phyloP scores from a whole-genome alignment of 2,329 filamentous ascomycete species.

The Sporothrix curviconia region DNA sequence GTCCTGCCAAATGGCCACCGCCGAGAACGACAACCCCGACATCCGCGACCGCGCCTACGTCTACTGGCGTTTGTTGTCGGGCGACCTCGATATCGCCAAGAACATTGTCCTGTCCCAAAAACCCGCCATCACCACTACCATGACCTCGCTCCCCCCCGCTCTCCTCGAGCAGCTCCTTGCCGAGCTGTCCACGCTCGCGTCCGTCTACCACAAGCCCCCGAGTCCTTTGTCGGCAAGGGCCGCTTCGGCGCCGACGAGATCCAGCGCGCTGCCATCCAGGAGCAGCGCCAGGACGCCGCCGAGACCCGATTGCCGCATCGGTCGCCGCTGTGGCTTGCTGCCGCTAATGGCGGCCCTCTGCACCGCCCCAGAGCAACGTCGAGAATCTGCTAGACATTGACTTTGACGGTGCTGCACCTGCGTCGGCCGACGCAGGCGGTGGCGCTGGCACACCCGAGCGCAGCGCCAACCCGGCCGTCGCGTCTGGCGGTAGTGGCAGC shows the following conservation, averaged over 20 bases:
- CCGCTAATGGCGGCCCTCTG: conserved; percentile 51
- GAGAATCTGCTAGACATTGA: conserved; percentile 80
- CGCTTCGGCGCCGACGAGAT: conserved; percentile 90
- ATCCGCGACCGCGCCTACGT: conserved; percentile 95
- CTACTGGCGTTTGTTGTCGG: conserved; percentile 94
- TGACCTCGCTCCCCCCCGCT: conserved; percentile 75
- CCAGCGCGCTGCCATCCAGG: conserved; percentile 91
- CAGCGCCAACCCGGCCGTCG: conserved; percentile 52
- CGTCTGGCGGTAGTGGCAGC: conserved; percentile 15
- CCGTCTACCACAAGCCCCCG: conserved; percentile 98
- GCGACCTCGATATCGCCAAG: conserved; percentile 86
- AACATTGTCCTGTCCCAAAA: conserved; percentile 90
- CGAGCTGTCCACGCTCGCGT: conserved; percentile 90
- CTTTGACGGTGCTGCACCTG: conserved; percentile 76
- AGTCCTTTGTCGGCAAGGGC: conserved; percentile 95
- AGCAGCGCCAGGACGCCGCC: conserved; percentile 83
- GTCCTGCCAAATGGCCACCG: conserved; percentile 87
- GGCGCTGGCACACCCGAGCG: conserved; percentile 63
- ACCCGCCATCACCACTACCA: conserved; percentile 88
- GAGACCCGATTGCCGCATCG: conserved; percentile 87
- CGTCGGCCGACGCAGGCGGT: conserved; percentile 60
- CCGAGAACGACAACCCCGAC: conserved; percentile 95
- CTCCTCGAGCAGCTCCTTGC: conserved; percentile 84
- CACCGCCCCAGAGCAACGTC: conserved; percentile 60
- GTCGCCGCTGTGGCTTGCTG: conserved; percentile 62